phyloP scores from a whole-genome alignment of 2,329 filamentous ascomycete genomes.

The Colletotrichum sp. region DNA sequence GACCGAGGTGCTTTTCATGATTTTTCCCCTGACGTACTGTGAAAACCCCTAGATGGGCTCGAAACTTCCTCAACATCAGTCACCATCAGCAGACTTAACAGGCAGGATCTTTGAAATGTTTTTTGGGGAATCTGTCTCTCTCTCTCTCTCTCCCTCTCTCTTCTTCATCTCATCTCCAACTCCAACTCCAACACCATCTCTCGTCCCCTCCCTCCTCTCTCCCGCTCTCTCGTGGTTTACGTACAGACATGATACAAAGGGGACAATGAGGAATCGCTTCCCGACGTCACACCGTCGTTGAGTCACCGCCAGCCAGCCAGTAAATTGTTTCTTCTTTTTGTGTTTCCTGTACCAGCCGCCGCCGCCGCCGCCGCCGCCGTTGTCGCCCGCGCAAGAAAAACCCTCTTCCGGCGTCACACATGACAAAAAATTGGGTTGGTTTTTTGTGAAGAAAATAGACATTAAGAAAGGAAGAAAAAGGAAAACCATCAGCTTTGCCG shows the following conservation, averaged over 20 bases:
- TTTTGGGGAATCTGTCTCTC: background rate
- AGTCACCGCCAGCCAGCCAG: conserved; percentile 1
- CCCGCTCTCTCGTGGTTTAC: conserved; percentile 11
- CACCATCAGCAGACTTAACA: background rate
- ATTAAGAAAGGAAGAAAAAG: conserved; percentile 13
- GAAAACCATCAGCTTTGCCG: background rate
- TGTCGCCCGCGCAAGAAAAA: conserved; percentile 11
- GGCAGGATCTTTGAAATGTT: background rate
- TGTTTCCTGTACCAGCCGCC: background rate
- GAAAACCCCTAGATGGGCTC: no score
- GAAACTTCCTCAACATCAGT: background rate
- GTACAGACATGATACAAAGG: conserved; percentile 22
- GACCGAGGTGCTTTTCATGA: no score
- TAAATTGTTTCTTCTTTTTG: background rate
- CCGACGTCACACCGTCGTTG: conserved; percentile 10
- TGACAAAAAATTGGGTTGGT: background rate
- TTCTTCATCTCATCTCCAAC: background rate
- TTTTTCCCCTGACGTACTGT: no score
- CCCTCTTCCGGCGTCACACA: conserved; percentile 13
- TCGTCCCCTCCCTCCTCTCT: background rate
- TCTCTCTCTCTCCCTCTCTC: background rate
- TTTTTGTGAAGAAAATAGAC: conserved; percentile 10
- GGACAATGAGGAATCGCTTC: conserved; percentile 14
- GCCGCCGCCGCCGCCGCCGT: background rate
- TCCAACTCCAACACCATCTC: background rate